Base-by-base conservation (phyloP, 108 stramenopile genomes). In the Stephanodiscus minutulus region DNA sequence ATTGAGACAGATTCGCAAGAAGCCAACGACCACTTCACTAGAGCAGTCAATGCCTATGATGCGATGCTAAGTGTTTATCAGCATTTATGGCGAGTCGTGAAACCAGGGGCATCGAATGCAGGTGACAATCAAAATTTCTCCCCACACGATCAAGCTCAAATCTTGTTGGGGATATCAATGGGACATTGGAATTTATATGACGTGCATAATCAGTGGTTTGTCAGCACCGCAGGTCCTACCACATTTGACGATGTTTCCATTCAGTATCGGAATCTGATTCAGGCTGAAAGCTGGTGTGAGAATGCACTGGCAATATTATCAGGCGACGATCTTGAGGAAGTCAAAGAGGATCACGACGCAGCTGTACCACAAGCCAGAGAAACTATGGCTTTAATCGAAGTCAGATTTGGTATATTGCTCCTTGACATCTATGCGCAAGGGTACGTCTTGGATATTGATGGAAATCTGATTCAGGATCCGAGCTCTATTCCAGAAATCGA, bases 361-460 rank as follows among this genome's bases (percentile, higher is more conserved):
- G 43, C 13, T 44, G 43, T 44, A 15, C 13, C 15, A 15, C 43
- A 44, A 13, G 43, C 43, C 1, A 44, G 13, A 44, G 12, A 15
- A 44, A 44, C 43, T 1, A 17, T 44, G 43, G 43, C 43, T 3
- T 44, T 3, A 13, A 13, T 13, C 15, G 43, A 44, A 44, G 54
- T 63, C 44, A n/a, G 44, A n/a, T 63, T 63, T 25, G 62, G 62
- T 18, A 47, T 47, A 1, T 29, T 63, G 21, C 47, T 63, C 46
- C 62, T 63, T n/a, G 62, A 63, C 27, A 63, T 63, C 15, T 63
- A 46, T 63, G 22, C 46, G 20, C 28, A 17, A 3, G 62, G 62
- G 15, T 63, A 47, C 27, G 47, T 47, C 17, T 28, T 63, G n/a
- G 62, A 63, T 63, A 27, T 47, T 27, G 21, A 27, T 29, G 36